Evolutionary conservation across 2,329 filamentous ascomycete species (phyloP).

Genomic region (Penicillium sumatraense): DNA sequence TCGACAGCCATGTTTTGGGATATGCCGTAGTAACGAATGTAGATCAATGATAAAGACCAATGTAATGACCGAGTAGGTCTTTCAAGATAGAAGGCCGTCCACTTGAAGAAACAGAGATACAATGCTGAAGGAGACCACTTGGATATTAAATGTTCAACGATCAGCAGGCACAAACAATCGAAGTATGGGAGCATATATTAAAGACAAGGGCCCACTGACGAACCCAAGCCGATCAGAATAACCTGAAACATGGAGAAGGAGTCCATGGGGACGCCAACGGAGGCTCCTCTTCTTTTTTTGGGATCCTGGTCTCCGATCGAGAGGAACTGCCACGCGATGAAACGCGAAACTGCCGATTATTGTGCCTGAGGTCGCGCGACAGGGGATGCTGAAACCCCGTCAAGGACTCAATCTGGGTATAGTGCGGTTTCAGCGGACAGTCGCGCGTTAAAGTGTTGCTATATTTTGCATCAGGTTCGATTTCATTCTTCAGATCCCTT

Average conservation of each 20-base stretch:
- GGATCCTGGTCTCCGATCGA: constrained; percentile 30
- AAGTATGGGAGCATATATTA: constrained; percentile 29
- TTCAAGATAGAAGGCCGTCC: constrained; percentile 21
- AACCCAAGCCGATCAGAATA: constrained; percentile 34
- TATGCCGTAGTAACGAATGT: constrained; percentile 20
- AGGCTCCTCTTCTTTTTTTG: constrained; percentile 33
- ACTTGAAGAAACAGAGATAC: constrained; percentile 27
- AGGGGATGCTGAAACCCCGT: constrained; percentile 32
- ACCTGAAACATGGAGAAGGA: constrained; percentile 46
- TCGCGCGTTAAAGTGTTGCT: constrained; percentile 48
- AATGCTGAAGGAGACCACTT: constrained; percentile 35
- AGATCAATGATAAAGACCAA: constrained; percentile 21
- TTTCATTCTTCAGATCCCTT: constrained; percentile 32
- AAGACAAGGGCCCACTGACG: constrained; percentile 29
- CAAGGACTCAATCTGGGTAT: constrained; percentile 19
- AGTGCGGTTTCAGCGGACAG: constrained; percentile 40
- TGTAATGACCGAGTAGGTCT: constrained; percentile 21
- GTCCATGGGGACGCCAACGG: constrained; percentile 38
- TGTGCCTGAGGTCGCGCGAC: constrained; percentile 27
- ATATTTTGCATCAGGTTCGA: constrained; percentile 42
- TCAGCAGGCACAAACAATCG: constrained; percentile 23
- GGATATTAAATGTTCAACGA: constrained; percentile 45
- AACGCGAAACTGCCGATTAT: constrained; percentile 32
- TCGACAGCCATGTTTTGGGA: not conserved
- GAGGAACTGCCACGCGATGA: constrained; percentile 25